Conservation (phyloP, 1,284 basidiomycete species). For the Puccinia coronata region DNA sequence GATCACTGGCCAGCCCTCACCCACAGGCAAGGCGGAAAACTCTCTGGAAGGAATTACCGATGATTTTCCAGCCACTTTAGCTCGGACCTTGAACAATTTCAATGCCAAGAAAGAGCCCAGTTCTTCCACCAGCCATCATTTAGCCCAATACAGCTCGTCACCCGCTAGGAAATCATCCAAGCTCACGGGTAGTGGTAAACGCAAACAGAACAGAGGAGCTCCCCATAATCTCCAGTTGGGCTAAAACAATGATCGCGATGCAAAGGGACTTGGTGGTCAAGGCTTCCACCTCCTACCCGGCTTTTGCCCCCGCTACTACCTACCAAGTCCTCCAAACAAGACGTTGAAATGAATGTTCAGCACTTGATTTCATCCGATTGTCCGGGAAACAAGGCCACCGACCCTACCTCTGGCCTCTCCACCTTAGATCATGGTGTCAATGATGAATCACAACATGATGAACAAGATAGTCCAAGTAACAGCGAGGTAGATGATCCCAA, state of each 20-base stretch:
- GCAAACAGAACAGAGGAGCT: slow-evolving; percentile 6
- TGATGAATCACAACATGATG: too few relatives aligned
- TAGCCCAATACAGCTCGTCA: not conserved
- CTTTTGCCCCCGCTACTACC: too few relatives aligned
- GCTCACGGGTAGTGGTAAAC: not conserved
- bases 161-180: not conserved
- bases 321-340: too few relatives aligned
- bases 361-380: too few relatives aligned
- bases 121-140: slow-evolving; percentile 8
- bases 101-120: slow-evolving; percentile 41
- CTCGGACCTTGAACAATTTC: slow-evolving; percentile 49
- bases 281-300: too few relatives aligned
- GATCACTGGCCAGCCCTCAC: slow-evolving; percentile 21
- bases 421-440: too few relatives aligned
- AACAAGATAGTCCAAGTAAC: too few relatives aligned
- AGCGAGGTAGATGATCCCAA: too few relatives aligned
- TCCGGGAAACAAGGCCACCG: too few relatives aligned
- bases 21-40: slow-evolving; percentile 47
- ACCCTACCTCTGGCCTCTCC: too few relatives aligned
- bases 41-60: slow-evolving; percentile 47
- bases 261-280: slow-evolving; percentile 35
- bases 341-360: too few relatives aligned
- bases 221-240: slow-evolving; percentile 1
- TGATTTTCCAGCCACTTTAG: slow-evolving; percentile 44
- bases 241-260: slow-evolving; percentile 11